Percentiles rank a stretch among this genome's conserved stretches.
These are phyloP conservation scores for Pseudopithomyces chartarum DNA, from an alignment of 2,329 filamentous ascomycete species.

Conservation along the genomic window DNA sequence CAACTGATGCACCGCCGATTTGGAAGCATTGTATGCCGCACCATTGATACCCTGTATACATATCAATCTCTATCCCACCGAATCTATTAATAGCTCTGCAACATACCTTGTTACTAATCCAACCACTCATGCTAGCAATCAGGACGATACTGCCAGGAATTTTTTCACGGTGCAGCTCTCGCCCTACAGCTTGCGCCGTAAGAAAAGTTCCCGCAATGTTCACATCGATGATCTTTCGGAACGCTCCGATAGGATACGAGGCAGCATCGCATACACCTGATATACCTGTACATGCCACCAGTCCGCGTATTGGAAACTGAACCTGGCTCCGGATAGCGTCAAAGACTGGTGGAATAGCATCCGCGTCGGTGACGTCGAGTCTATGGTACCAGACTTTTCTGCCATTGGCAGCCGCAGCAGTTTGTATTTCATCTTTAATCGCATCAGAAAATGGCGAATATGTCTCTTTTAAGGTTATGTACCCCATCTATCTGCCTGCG, in stretches of 20 bases:
- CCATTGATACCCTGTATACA: slow-evolving; percentile 44
- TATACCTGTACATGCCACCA: slow-evolving; percentile 36
- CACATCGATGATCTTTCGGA: slow-evolving; percentile 43
- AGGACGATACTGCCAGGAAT: slow-evolving; percentile 44
- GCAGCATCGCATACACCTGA: slow-evolving; percentile 38
- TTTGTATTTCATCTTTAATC: slow-evolving; percentile 8
- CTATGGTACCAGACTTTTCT: slow-evolving; percentile 22
- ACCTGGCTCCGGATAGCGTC: slow-evolving; percentile 11
- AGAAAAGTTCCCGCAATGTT: slow-evolving; percentile 47
- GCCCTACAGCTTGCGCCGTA: slow-evolving; percentile 37
- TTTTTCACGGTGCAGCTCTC: slow-evolving; percentile 35
- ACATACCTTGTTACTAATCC: slow-evolving; percentile 36
- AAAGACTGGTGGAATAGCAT: slow-evolving; percentile 18
- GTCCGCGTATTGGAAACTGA: slow-evolving; percentile 27
- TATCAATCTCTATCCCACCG: too few species aligned
- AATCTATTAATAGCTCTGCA: too few species aligned
- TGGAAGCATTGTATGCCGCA: slow-evolving; percentile 59
- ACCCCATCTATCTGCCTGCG: slow-evolving; percentile 15
- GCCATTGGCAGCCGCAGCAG: slow-evolving; percentile 9
- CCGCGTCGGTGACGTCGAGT: slow-evolving; percentile 29
- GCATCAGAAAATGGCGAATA: background rate
- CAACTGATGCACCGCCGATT: slow-evolving; percentile 60
- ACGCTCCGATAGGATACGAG: slow-evolving; percentile 38
- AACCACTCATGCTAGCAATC: slow-evolving; percentile 46
- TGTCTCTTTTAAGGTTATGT: too few species aligned